Percentiles rank a stretch among this genome's conserved stretches.
phyloP scores from a whole-genome alignment of 2,329 filamentous ascomycete genomes.

The Sphaerulina populicola region DNA sequence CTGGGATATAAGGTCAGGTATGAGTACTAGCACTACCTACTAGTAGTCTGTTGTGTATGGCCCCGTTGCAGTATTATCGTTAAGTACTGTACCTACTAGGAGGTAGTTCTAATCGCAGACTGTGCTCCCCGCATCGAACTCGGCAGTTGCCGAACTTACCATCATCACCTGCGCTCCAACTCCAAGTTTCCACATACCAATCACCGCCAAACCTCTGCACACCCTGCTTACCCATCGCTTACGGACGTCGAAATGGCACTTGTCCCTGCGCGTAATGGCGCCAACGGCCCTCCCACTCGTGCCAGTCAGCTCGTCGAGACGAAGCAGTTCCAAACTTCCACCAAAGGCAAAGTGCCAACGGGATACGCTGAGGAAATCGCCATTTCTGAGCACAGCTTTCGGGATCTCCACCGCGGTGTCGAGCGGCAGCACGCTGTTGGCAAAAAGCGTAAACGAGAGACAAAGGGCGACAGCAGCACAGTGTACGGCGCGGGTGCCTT shows the following conservation, averaged over 20 bases:
- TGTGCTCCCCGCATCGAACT: too few relatives aligned
- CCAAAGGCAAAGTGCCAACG: slow-evolving; percentile 50
- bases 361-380: slow-evolving; percentile 81
- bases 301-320: slow-evolving; percentile 22
- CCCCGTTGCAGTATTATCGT: too few relatives aligned
- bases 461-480: slow-evolving; percentile 72
- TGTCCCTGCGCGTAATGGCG: slow-evolving; percentile 30
- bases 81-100: too few relatives aligned
- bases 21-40: too few relatives aligned
- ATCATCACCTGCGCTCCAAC: not conserved
- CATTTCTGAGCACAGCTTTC: slow-evolving; percentile 85
- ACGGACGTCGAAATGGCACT: slow-evolving; percentile 26
- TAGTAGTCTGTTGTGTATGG: too few relatives aligned
- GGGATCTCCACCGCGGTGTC: slow-evolving; percentile 75
- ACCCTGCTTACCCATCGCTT: slow-evolving; percentile 7
- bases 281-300: slow-evolving; percentile 29
- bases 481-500: slow-evolving; percentile 84
- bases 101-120: too few relatives aligned
- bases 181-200: not conserved
- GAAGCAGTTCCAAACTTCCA: slow-evolving; percentile 30
- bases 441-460: slow-evolving; percentile 75
- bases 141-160: too few relatives aligned
- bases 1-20: too few relatives aligned
- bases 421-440: slow-evolving; percentile 42
- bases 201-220: not conserved